Base-by-base conservation (phyloP, 2,329 filamentous ascomycete species). In the Pyrenochaeta sp. region DNA sequence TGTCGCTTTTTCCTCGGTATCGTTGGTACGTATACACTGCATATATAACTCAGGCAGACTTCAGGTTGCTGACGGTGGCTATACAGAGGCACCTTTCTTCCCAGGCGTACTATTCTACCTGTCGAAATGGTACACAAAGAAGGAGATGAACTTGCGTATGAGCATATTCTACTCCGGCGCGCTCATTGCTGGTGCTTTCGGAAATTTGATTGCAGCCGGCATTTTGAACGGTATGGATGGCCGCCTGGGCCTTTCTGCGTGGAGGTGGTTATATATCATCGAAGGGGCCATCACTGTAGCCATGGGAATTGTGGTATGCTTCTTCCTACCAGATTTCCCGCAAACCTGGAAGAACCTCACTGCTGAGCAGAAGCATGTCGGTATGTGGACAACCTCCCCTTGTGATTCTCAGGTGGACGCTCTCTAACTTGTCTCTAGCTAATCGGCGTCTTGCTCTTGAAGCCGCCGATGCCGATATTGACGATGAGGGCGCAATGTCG, bases 101-200 rank as follows among this genome's bases (percentile, higher is more conserved):
- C 60, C 69, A 1, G 65, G 65, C 1, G 59, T 63, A 1, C 45
- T 72, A 9, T 73, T 71, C 44, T 64, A 69, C n/a, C 56, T 74
- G 15, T 65, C 60, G 5, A 65, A 67, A 59, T 85, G 83, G 82
- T 86, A 85, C 61, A 86, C 82, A 1, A 81, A 81, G 49, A 78
- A 81, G 30, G 84, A 86, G 58, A 68, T 86, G 15, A 80, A 80
- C 2, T 76, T 83, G 42, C 79, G 84, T 5, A 84, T 81, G 63
- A 80, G 80, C n/a, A 79, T 85, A 43, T 80, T 86, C 53, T 85
- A 84, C 67, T 81, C 82, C 3, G 83, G 82, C 3, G 81, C 79
- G 1, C 71, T 84, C 22, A 77, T 85, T 30, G 50, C 81, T 74
- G 45, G 66, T 13, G 83, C 83, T 1, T 86, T 86, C 63, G 82